These are phyloP conservation scores for Pyrenula massariospora DNA, from an alignment of 495 filamentous ascomycete species.

Conservation along the genomic window DNA sequence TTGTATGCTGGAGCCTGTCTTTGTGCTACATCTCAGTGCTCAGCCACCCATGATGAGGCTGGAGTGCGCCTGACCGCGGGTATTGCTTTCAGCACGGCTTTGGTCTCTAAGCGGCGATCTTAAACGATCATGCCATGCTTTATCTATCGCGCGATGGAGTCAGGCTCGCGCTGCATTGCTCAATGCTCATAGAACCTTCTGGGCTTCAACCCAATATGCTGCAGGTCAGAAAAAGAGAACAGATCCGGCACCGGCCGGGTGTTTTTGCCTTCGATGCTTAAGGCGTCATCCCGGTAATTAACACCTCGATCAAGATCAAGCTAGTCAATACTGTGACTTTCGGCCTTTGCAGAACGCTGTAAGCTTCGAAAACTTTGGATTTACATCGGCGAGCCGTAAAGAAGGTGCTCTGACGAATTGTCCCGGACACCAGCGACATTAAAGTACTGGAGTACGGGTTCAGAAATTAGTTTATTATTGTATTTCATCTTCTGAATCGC, in stretches of 20 bases:
- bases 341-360: neutral
- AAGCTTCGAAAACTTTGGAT: neutral
- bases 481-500: neutral
- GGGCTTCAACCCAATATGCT: neutral
- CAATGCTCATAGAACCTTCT: neutral
- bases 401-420: neutral
- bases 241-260: neutral
- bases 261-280: neutral
- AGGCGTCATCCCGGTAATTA: neutral
- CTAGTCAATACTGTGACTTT: neutral
- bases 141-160: neutral
- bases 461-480: neutral
- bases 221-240: neutral
- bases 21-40: neutral
- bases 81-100: neutral
- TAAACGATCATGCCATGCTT: neutral
- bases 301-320: neutral
- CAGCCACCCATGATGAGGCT: neutral
- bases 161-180: neutral
- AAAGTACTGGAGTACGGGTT: neutral
- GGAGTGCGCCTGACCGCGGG: neutral
- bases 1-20: neutral
- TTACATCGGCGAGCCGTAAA: neutral
- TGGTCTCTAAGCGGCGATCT: neutral
- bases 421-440: neutral